A percentile compares a stretch with the other conserved stretches of the same genome.
phyloP scores from a whole-genome alignment of 2,329 filamentous ascomycete genomes.

The Epichloe baconii region DNA sequence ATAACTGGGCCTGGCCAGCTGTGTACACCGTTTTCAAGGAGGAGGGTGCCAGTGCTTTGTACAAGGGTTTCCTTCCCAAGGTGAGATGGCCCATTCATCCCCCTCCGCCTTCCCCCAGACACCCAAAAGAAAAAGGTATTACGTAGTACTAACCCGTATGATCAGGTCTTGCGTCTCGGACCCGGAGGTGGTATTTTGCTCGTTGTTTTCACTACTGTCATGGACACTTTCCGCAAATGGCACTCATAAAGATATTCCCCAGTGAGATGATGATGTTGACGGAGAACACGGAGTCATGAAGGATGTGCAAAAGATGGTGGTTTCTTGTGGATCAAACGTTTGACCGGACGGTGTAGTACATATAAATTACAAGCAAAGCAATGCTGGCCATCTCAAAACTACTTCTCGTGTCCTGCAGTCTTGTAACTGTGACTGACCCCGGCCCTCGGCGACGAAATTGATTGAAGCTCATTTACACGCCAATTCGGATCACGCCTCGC shows the following conservation, averaged over 20 bases:
- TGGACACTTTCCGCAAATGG: conserved; percentile 77
- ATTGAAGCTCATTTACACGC: too few species aligned
- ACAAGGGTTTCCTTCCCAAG: conserved; percentile 97
- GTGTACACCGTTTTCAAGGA: conserved; percentile 79
- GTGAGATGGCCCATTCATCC: conserved; percentile 39
- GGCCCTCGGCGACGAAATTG: too few species aligned
- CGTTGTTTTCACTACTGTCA: conserved; percentile 75
- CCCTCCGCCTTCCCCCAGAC: too few species aligned
- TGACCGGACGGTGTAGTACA: neutral
- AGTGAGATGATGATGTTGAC: neutral
- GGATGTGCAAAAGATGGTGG: neutral
- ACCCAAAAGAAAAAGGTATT: neutral
- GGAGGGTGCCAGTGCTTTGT: conserved; percentile 82
- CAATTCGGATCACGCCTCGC: too few species aligned
- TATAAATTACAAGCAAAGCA: neutral
- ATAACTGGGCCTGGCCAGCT: conserved; percentile 95
- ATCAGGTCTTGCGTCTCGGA: conserved; percentile 33
- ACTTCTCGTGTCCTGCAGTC: neutral
- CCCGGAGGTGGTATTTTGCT: conserved; percentile 56
- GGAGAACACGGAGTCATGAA: neutral
- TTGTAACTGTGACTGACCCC: too few species aligned
- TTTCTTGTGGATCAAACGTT: neutral
- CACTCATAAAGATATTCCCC: conserved; percentile 10
- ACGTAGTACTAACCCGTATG: conserved; percentile 3
- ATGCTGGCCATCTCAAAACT: neutral